These are phyloP conservation scores for Fonsecaea nubica DNA, from an alignment of 2,329 filamentous ascomycete genomes.

Conservation along the genomic window DNA sequence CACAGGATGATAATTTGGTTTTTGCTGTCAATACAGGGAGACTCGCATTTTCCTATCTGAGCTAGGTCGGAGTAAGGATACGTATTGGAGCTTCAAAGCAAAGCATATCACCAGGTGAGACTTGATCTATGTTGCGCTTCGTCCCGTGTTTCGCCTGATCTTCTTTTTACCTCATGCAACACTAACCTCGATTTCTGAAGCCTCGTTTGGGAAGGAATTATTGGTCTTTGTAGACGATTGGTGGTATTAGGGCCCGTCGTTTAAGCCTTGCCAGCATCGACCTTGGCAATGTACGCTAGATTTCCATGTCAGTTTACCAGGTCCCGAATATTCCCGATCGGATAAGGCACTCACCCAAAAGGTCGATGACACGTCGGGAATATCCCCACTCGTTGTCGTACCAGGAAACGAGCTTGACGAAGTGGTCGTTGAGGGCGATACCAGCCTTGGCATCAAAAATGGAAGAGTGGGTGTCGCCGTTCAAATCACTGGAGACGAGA, in stretches of 20 bases:
- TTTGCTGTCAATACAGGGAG: conserved; percentile 9
- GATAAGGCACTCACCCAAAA: conserved; percentile 55
- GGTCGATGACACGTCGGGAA: conserved; percentile 91
- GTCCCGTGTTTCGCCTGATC: conserved; percentile 11
- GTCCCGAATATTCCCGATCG: conserved; percentile 26
- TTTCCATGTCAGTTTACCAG: conserved; percentile 40
- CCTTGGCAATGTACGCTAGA: conserved; percentile 76
- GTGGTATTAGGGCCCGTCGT: not conserved
- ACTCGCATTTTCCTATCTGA: conserved; percentile 16
- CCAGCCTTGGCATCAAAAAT: conserved; percentile 99
- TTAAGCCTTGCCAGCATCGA: conserved; percentile 58
- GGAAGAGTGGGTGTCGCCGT: conserved; percentile 90
- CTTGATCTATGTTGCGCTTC: conserved; percentile 30
- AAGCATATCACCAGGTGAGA: conserved; percentile 13
- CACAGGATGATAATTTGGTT: not conserved
- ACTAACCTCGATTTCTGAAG: conserved; percentile 12
- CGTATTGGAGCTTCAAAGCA: conserved; percentile 17
- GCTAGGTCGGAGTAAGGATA: conserved; percentile 25
- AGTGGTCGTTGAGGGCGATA: conserved; percentile 98
- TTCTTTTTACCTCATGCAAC: conserved; percentile 11
- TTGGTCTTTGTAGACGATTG: conserved; percentile 2
- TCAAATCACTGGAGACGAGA: conserved; percentile 90
- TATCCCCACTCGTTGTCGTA: conserved; percentile 99
- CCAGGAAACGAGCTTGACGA: conserved; percentile 98
- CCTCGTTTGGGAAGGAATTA: conserved; percentile 11